Percentiles rank a stretch among this genome's conserved stretches.
Evolutionary conservation across 441 rosid species (phyloP).

Genomic region (Populus hybrid): DNA sequence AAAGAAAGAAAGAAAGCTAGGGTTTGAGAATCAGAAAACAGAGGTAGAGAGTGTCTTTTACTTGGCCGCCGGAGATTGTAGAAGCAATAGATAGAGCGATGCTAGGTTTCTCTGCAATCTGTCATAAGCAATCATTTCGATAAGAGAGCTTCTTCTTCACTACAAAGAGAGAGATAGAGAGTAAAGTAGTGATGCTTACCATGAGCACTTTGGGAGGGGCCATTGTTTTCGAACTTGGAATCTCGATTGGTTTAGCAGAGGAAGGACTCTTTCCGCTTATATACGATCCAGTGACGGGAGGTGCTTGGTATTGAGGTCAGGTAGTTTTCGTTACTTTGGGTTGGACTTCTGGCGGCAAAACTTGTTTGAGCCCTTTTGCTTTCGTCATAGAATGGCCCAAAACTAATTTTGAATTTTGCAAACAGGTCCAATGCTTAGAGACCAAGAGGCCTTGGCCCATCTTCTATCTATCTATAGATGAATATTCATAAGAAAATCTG

Average conservation of each 20-base stretch:
- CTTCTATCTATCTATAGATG: neutral
- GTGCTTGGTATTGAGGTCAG: neutral
- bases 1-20: neutral
- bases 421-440: neutral
- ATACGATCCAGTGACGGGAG: neutral
- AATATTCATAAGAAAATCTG: too few species aligned
- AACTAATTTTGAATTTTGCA: neutral
- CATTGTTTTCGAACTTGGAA: constrained; percentile 19
- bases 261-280: neutral
- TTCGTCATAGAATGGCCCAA: neutral
- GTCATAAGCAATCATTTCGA: constrained; percentile 9
- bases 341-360: neutral
- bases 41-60: constrained; percentile 17
- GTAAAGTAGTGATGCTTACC: constrained; percentile 24
- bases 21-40: neutral
- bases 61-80: constrained; percentile 70
- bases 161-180: neutral
- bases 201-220: constrained; percentile 59
- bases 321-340: neutral
- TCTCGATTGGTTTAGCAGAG: neutral
- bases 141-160: neutral
- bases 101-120: constrained; percentile 99
- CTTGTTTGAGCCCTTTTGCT: neutral
- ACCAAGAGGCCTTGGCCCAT: neutral
- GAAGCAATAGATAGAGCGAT: constrained; percentile 86